Evolutionary conservation across 2,329 filamentous ascomycete species (phyloP).

Genomic region (Calycina herbarum): DNA sequence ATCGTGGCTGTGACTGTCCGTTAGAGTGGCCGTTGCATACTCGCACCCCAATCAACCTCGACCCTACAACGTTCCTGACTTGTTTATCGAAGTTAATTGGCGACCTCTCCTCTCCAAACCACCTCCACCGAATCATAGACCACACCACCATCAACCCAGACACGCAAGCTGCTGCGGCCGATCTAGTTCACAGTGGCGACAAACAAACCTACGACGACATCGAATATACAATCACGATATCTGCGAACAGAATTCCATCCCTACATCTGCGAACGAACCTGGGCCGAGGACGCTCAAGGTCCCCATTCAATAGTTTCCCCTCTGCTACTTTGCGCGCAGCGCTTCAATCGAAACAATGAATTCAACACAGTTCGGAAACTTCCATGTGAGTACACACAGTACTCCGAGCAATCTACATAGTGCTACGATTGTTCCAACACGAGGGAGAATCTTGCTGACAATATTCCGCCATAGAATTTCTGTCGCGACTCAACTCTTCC

Average conservation of each 20-base stretch:
- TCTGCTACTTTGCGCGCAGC: slow-evolving; percentile 1
- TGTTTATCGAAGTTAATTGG: neutral
- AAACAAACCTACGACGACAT: neutral
- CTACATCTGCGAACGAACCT: neutral
- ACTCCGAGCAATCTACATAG: neutral
- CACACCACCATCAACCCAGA: slow-evolving; percentile 1
- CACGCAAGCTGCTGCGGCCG: slow-evolving; percentile 7
- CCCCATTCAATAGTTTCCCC: slow-evolving; percentile 8
- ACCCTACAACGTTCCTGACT: slow-evolving; percentile 8
- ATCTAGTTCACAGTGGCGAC: neutral
- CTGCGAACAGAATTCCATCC: neutral
- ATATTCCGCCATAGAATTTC: slow-evolving; percentile 59
- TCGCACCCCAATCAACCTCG: slow-evolving; percentile 1
- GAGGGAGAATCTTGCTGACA: slow-evolving; percentile 16
- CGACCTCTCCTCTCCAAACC: neutral
- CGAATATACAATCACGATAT: neutral
- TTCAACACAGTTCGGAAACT: slow-evolving; percentile 54
- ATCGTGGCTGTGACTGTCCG: neutral
- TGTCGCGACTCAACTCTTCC: slow-evolving; percentile 82
- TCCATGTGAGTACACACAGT: slow-evolving; percentile 45
- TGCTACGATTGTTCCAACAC: neutral
- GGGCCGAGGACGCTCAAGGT: slow-evolving; percentile 5
- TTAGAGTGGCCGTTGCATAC: slow-evolving; percentile 2
- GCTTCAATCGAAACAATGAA: slow-evolving; percentile 25
- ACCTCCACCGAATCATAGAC: neutral